Evolutionary conservation across 768 basidiomycete species (phyloP).

Genomic region (Lactarius pseudohatsudake): DNA sequence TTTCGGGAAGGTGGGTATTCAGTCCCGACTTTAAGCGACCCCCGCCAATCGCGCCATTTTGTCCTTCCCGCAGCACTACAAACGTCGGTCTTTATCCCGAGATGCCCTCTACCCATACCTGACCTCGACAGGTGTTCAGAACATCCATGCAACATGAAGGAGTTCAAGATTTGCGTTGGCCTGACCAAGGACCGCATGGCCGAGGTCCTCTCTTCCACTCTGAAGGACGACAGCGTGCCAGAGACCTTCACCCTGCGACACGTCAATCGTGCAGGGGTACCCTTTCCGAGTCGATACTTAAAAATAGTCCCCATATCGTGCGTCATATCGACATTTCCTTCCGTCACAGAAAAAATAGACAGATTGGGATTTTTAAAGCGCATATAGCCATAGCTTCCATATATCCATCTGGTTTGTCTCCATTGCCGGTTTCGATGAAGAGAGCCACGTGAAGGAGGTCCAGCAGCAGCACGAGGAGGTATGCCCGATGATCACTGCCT

Average conservation of each 20-base stretch:
- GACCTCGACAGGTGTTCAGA: slow-evolving; percentile 42
- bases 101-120: slow-evolving; percentile 10
- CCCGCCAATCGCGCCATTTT: slow-evolving; percentile 5
- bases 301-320: slow-evolving; percentile 78
- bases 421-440: slow-evolving; percentile 58
- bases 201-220: slow-evolving; percentile 59
- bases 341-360: background rate
- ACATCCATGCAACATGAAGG: slow-evolving; percentile 85
- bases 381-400: slow-evolving; percentile 71
- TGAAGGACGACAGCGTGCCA: slow-evolving; percentile 62
- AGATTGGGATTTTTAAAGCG: slow-evolving; percentile 40
- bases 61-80: slow-evolving; percentile 35
- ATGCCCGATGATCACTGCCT: slow-evolving; percentile 27
- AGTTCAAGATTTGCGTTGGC: slow-evolving; percentile 73
- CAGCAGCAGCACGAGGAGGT: slow-evolving; percentile 63
- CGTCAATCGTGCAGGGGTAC: slow-evolving; percentile 53
- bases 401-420: slow-evolving; percentile 78
- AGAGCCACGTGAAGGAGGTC: slow-evolving; percentile 55
- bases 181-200: slow-evolving; percentile 62
- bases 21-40: slow-evolving; percentile 20
- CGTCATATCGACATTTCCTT: slow-evolving; percentile 32
- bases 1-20: slow-evolving; percentile 68
- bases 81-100: slow-evolving; percentile 33
- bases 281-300: slow-evolving; percentile 65
- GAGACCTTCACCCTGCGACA: slow-evolving; percentile 66